A percentile compares a stretch with the other conserved stretches of the same genome.
Conservation (phyloP, 352 stramenopile genomes). For the Phytophthora palmivora region DNA sequence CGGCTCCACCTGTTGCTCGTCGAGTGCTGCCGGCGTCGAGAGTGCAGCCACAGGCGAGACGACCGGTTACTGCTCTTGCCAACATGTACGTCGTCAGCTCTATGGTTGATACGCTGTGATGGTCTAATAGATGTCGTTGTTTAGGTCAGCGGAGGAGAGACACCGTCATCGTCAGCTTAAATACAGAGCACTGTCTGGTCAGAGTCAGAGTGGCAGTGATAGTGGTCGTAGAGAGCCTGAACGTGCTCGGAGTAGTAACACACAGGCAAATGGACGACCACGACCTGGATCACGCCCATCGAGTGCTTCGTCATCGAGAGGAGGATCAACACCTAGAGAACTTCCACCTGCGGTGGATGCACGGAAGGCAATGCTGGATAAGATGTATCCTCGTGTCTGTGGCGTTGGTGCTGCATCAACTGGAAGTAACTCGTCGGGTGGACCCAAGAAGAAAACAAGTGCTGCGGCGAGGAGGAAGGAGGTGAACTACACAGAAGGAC, state of each 20-base stretch:
- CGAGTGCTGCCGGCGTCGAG: conserved; percentile 32
- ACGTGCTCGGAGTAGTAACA: conserved; percentile 21
- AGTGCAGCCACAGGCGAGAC: conserved; percentile 26
- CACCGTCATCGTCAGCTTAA: conserved; percentile 62
- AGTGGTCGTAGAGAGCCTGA: conserved; percentile 26
- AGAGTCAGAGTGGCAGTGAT: conserved; percentile 27
- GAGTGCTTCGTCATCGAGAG: conserved; percentile 29
- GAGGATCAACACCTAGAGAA: conserved; percentile 14
- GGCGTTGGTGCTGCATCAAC: conserved; percentile 41
- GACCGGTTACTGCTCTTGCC: conserved; percentile 18
- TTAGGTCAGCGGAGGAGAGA: conserved; percentile 63
- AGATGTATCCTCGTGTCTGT: conserved; percentile 84
- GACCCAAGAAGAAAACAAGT: conserved; percentile 39
- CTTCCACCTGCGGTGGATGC: conserved; percentile 31
- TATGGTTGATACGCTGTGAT: background rate
- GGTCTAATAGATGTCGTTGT: conserved; percentile 14
- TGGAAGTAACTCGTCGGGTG: conserved; percentile 30
- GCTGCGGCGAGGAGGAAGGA: conserved; percentile 52
- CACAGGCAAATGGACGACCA: conserved; percentile 17
- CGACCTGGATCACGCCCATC: conserved; percentile 32
- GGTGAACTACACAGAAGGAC: conserved; percentile 59
- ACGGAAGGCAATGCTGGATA: conserved; percentile 77
- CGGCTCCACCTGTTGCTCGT: conserved; percentile 37
- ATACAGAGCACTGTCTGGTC: conserved; percentile 44
- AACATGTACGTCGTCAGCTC: conserved; percentile 37